Conservation (phyloP, 108 stramenopile genomes). For the Stephanodiscus minutulus region DNA sequence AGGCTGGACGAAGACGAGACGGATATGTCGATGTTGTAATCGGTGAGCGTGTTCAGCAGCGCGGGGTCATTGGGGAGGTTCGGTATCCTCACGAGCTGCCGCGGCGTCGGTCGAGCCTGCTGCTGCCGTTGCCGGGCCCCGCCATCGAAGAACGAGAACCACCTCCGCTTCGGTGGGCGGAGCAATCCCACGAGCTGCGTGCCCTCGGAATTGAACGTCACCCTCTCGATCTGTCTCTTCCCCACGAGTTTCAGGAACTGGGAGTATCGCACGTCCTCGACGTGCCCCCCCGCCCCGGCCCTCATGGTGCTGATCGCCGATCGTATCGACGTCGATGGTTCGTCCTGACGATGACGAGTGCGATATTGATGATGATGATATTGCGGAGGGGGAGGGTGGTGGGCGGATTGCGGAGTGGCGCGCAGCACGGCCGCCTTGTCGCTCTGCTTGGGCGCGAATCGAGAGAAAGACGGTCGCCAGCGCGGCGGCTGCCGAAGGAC, state of each 20-base stretch:
- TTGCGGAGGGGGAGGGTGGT: neutral
- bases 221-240: constrained; percentile 71
- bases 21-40: constrained; percentile 70
- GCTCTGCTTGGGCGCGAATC: neutral
- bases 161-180: constrained; percentile 1
- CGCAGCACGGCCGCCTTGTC: neutral
- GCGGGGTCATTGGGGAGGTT: constrained; percentile 92
- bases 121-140: neutral
- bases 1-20: constrained; percentile 17
- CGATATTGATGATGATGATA: neutral
- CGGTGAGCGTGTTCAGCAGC: constrained; percentile 80
- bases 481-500: neutral
- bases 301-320: neutral
- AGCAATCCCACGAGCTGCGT: constrained; percentile 77
- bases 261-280: constrained; percentile 72
- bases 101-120: constrained; percentile 1
- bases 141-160: constrained; percentile 10
- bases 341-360: neutral
- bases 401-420: constrained; percentile 1
- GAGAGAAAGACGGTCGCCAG: neutral
- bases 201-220: constrained; percentile 88
- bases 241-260: constrained; percentile 72
- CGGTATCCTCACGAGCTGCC: constrained; percentile 74
- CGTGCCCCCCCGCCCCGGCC: neutral
- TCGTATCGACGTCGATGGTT: constrained; percentile 14